A percentile compares a stretch with the other conserved stretches of the same genome.
These are phyloP conservation scores for Curvularia sp. DNA, from an alignment of 2,329 filamentous ascomycete genomes.

Conservation along the genomic window DNA sequence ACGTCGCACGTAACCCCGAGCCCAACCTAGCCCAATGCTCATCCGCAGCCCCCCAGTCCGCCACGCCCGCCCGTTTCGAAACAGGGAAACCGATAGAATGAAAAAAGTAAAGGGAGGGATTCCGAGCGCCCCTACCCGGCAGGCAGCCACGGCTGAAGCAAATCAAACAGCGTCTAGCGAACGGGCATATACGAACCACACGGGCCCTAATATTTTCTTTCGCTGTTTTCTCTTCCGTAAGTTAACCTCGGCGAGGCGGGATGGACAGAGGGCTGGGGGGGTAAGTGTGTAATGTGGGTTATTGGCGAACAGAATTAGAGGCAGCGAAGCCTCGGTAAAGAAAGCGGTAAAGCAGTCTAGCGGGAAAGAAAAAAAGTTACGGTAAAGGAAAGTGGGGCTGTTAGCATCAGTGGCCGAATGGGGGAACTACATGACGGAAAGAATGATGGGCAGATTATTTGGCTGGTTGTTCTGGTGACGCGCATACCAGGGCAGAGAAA, in stretches of 20 bases:
- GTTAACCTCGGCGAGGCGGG: neutral
- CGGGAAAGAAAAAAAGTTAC: neutral
- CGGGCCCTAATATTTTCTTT: neutral
- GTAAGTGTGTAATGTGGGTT: neutral
- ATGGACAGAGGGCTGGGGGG: neutral
- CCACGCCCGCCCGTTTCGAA: slow-evolving; percentile 1
- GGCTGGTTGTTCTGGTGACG: neutral
- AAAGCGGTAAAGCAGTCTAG: neutral
- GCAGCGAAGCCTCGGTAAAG: neutral
- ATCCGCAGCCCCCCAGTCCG: neutral
- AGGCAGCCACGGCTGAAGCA: neutral
- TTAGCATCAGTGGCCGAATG: neutral
- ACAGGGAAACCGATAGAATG: neutral
- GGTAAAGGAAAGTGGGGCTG: neutral
- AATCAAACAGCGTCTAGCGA: neutral
- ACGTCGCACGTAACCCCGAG: neutral
- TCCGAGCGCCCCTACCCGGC: neutral
- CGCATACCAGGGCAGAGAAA: neutral
- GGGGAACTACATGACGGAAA: neutral
- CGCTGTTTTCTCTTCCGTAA: neutral
- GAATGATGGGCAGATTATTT: neutral
- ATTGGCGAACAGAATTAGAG: neutral
- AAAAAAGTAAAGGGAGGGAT: neutral
- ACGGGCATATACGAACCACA: neutral
- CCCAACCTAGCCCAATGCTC: neutral